A percentile compares a stretch with the other conserved stretches of the same genome.
Conservation (phyloP, 2,329 filamentous ascomycete species). For the Fusarium floridanum region DNA sequence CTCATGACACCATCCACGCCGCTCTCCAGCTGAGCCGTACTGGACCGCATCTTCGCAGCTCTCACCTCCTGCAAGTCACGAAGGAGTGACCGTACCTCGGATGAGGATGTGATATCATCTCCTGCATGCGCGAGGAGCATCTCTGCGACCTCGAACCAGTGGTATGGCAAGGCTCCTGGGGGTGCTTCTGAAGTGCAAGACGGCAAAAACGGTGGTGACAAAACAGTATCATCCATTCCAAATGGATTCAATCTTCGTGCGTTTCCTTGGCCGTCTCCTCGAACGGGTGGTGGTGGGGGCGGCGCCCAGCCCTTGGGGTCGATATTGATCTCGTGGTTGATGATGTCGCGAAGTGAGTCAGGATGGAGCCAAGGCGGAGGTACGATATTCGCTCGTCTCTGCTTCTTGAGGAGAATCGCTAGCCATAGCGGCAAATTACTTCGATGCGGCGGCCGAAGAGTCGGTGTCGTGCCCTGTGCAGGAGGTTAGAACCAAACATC, state of each 20-base stretch:
- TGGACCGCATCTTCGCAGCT: slow-evolving; percentile 87
- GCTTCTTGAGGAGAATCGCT: slow-evolving; percentile 92
- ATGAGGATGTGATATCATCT: slow-evolving; percentile 82
- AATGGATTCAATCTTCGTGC: slow-evolving; percentile 51
- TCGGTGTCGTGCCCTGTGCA: slow-evolving; percentile 79
- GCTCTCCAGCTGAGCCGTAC: slow-evolving; percentile 77
- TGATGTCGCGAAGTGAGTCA: slow-evolving; percentile 79
- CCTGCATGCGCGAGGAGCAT: slow-evolving; percentile 86
- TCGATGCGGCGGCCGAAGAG: slow-evolving; percentile 84
- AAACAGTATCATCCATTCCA: slow-evolving; percentile 48
- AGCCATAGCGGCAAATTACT: slow-evolving; percentile 91
- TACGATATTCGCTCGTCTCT: slow-evolving; percentile 92
- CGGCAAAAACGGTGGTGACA: slow-evolving; percentile 82
- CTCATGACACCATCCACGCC: slow-evolving; percentile 79
- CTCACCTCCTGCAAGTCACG: slow-evolving; percentile 88
- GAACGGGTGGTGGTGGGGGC: slow-evolving; percentile 74
- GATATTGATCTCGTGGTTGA: slow-evolving; percentile 83
- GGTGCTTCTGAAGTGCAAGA: slow-evolving; percentile 79
- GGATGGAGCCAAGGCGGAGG: slow-evolving; percentile 90
- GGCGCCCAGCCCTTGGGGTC: slow-evolving; percentile 81
- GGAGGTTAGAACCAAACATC: slow-evolving; percentile 30
- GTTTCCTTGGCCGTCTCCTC: slow-evolving; percentile 61
- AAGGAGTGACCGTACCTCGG: slow-evolving; percentile 80
- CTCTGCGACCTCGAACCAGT: slow-evolving; percentile 94
- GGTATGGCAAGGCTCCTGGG: slow-evolving; percentile 83